These are phyloP conservation scores for Crataegus laevigata DNA, from an alignment of 306 rosid genomes.

Conservation along the genomic window DNA sequence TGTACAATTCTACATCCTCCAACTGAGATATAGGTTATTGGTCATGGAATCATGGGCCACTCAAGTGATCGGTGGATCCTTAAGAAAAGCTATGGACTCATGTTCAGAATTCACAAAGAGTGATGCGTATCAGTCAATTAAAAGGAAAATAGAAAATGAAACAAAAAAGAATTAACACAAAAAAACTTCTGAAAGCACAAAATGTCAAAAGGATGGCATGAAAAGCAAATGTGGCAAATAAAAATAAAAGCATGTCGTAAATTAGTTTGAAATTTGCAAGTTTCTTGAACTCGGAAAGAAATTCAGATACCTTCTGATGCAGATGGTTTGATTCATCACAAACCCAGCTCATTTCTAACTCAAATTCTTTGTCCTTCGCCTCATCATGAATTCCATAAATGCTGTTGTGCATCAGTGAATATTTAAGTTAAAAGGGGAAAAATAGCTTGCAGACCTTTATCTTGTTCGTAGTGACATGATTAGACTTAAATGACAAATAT, in stretches of 20 bases:
- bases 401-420: constrained; percentile 28
- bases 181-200: neutral
- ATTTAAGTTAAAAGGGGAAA: neutral
- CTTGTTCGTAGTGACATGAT: neutral
- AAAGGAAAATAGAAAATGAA: neutral
- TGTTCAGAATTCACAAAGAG: neutral
- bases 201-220: neutral
- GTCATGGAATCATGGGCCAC: neutral
- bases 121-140: neutral
- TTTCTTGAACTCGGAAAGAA: neutral
- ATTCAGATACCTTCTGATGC: constrained; percentile 65
- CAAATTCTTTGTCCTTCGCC: constrained; percentile 94
- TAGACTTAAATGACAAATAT: neutral
- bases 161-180: too few relatives aligned
- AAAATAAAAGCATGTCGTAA: neutral
- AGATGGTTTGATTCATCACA: constrained; percentile 92
- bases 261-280: neutral
- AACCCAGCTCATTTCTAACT: constrained; percentile 96
- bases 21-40: neutral
- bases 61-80: neutral
- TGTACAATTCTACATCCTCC: neutral
- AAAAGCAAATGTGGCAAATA: neutral
- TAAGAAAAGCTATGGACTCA: neutral
- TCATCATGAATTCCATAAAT: constrained; percentile 96
- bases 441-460: neutral